Conservation (phyloP, 495 filamentous ascomycete species). For the Choiromyces venosus region DNA sequence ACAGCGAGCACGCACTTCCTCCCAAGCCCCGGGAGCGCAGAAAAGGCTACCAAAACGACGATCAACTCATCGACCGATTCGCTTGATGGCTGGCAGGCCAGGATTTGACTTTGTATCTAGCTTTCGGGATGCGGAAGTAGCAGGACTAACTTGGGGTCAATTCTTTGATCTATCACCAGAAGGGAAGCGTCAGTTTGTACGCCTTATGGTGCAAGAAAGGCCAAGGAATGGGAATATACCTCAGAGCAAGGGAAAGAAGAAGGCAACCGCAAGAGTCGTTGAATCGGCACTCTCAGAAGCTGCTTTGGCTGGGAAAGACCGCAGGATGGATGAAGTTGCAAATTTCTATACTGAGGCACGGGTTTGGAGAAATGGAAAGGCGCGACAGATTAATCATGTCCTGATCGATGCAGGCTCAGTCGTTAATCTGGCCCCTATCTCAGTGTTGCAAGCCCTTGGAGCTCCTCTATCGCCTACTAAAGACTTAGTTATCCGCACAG, state of each 20-base stretch:
- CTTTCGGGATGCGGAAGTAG: neutral
- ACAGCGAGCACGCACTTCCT: too few relatives aligned
- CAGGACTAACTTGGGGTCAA: neutral
- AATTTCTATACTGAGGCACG: neutral
- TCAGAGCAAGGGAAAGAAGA: neutral
- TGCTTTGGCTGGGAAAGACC: neutral
- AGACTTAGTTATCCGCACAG: constrained; percentile 4
- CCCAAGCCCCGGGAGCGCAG: too few relatives aligned
- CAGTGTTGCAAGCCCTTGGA: too few relatives aligned
- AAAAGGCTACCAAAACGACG: neutral
- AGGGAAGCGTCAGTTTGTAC: neutral
- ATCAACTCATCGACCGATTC: neutral
- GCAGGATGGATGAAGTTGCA: neutral
- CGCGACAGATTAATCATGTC: neutral
- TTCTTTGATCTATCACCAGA: neutral
- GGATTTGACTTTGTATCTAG: neutral
- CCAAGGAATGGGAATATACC: too few relatives aligned
- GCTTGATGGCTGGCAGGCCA: neutral
- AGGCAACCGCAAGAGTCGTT: neutral
- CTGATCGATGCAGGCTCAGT: neutral
- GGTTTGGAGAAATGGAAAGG: too few relatives aligned
- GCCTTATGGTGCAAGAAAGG: neutral
- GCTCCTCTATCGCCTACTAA: too few relatives aligned
- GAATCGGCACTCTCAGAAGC: neutral
- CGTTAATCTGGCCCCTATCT: too few relatives aligned